phyloP scores from a whole-genome alignment of 139 green algal species.

The Chlamydomonas sp. region DNA sequence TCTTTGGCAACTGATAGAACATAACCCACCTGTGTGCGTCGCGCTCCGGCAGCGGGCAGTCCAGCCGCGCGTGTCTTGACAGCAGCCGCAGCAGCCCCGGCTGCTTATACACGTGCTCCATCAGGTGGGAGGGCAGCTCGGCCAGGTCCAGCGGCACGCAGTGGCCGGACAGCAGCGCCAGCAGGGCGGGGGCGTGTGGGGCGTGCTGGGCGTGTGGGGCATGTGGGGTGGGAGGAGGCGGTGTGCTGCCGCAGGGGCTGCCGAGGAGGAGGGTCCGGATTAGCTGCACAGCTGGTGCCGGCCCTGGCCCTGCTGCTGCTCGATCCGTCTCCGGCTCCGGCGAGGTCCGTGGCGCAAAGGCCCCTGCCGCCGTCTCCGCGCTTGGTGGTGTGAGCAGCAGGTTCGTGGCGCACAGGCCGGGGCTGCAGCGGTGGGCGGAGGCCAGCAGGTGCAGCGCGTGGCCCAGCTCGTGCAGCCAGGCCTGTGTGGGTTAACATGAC shows the following conservation, averaged over 20 bases:
- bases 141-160: not conserved
- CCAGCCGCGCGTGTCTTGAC: slow-evolving; percentile 24
- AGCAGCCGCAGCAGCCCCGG: not conserved
- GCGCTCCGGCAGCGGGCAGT: slow-evolving; percentile 23
- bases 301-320: too few relatives aligned
- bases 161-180: slow-evolving; percentile 2
- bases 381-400: not conserved
- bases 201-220: too few relatives aligned
- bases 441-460: slow-evolving; percentile 28
- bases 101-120: slow-evolving; percentile 9
- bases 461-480: slow-evolving; percentile 34
- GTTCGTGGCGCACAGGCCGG: too few relatives aligned
- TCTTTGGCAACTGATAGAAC: not conserved
- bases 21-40: not conserved
- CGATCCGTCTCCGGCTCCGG: too few relatives aligned
- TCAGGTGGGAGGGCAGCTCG: slow-evolving; percentile 24
- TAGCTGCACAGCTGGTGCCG: too few relatives aligned
- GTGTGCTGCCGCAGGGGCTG: not conserved
- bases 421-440: slow-evolving; percentile 4
- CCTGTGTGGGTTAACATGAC: not conserved
- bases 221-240: not conserved
- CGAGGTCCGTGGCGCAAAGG: too few relatives aligned
- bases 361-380: too few relatives aligned
- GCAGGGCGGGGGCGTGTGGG: not conserved
- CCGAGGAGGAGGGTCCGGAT: not conserved